A percentile compares a stretch with the other conserved stretches of the same genome.
phyloP scores from a whole-genome alignment of 768 basidiomycete species.

The Amanita molliuscula region DNA sequence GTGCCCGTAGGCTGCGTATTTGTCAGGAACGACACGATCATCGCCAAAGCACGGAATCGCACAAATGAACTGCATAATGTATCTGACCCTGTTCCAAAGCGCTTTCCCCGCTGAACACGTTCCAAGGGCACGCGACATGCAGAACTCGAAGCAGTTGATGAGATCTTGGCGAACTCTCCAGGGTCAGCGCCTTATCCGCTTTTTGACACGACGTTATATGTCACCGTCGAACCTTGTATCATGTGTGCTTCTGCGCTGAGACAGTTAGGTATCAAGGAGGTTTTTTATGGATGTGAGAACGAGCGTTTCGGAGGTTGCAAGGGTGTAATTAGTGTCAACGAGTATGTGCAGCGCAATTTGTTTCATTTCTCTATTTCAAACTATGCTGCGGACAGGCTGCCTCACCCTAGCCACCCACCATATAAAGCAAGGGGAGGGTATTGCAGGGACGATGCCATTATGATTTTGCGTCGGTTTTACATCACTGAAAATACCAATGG shows the following conservation, averaged over 20 bases:
- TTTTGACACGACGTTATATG: conserved; percentile 77
- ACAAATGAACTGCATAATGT: conserved; percentile 95
- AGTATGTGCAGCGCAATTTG: conserved; percentile 30
- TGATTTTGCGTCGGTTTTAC: conserved; percentile 81
- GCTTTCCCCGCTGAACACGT: conserved; percentile 2
- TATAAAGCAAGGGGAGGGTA: conserved; percentile 73
- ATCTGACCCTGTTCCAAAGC: conserved; percentile 5
- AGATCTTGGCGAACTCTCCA: conserved; percentile 66
- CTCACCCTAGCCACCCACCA: conserved; percentile 62
- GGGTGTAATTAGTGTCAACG: conserved; percentile 84
- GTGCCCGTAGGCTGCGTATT: conserved; percentile 98
- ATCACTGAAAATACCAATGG: conserved; percentile 91
- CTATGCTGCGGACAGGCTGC: conserved; percentile 32
- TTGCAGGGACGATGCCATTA: conserved; percentile 74
- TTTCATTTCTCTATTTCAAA: neutral
- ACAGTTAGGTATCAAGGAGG: conserved; percentile 84
- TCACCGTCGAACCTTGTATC: conserved; percentile 98
- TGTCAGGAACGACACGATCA: conserved; percentile 63
- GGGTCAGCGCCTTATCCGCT: conserved; percentile 49
- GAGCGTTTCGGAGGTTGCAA: conserved; percentile 96
- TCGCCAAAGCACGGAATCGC: conserved; percentile 84
- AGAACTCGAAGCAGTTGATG: conserved; percentile 93
- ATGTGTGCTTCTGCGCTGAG: conserved; percentile 97
- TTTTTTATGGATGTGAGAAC: conserved; percentile 90
- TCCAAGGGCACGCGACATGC: conserved; percentile 90